Conservation (phyloP, 768 basidiomycete species). For the Kwoniella shandongensis region DNA sequence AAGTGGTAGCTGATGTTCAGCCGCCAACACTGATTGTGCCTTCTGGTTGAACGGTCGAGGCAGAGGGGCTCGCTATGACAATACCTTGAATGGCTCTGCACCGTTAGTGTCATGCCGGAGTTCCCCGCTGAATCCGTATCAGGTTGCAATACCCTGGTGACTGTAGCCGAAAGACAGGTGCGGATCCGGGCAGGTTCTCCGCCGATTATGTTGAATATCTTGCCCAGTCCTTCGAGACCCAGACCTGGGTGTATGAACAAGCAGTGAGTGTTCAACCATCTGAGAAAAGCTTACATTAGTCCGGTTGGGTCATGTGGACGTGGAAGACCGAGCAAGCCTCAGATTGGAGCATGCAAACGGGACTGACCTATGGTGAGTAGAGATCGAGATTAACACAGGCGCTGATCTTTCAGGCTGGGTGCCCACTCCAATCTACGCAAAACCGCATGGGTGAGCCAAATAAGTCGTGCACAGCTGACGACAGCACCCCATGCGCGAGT, state of each 20-base stretch:
- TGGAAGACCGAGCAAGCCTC: constrained; percentile 53
- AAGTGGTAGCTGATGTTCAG: constrained; percentile 6
- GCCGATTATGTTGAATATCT: constrained; percentile 60
- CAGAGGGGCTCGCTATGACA: constrained; percentile 65
- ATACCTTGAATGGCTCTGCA: constrained; percentile 33
- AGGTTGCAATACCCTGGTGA: constrained; percentile 71
- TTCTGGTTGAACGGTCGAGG: constrained; percentile 80
- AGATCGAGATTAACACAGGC: not conserved
- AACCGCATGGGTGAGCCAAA: constrained; percentile 42
- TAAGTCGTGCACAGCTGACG: constrained; percentile 3
- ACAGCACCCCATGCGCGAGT: constrained; percentile 23
- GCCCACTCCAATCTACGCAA: constrained; percentile 44
- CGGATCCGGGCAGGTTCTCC: constrained; percentile 60
- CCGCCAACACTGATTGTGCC: constrained; percentile 59
- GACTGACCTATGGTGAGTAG: constrained; percentile 45
- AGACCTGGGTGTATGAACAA: constrained; percentile 70
- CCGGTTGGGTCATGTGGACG: constrained; percentile 35
- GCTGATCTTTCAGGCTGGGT: constrained; percentile 37
- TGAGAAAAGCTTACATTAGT: constrained; percentile 3
- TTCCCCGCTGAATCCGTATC: constrained; percentile 34
- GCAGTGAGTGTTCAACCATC: constrained; percentile 56
- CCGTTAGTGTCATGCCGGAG: constrained; percentile 25
- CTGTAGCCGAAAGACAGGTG: constrained; percentile 70
- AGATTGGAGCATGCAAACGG: constrained; percentile 48
- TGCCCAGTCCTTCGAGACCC: constrained; percentile 73